These are phyloP conservation scores for Musa itinerans DNA, from an alignment of 176 grass and related monocot species.

Conservation along the genomic window DNA sequence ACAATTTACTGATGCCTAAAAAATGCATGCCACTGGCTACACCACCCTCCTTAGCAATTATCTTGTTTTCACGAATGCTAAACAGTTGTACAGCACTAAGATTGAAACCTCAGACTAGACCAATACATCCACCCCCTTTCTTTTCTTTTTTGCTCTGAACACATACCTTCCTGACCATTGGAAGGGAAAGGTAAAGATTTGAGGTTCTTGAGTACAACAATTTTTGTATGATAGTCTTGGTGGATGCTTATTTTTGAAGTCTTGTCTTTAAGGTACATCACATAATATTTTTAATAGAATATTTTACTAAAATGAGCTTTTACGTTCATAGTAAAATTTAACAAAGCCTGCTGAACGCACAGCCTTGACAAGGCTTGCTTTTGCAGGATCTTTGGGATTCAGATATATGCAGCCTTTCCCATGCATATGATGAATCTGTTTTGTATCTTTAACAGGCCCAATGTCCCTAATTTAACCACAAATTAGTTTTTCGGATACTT, in stretches of 20 bases:
- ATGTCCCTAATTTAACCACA: not conserved
- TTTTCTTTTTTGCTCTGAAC: too few relatives aligned
- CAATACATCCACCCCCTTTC: too few relatives aligned
- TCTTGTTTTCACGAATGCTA: not conserved
- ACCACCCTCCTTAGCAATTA: not conserved
- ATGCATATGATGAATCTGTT: not conserved
- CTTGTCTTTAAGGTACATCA: not conserved
- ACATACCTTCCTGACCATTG: too few relatives aligned
- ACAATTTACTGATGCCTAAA: not conserved
- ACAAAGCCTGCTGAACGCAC: not conserved
- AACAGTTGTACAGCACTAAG: too few relatives aligned
- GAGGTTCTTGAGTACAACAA: not conserved
- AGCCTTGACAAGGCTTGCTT: not conserved
- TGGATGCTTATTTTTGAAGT: not conserved
- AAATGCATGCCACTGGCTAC: not conserved
- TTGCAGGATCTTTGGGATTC: not conserved
- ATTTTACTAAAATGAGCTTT: not conserved
- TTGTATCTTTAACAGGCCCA: not conserved
- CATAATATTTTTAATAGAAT: not conserved
- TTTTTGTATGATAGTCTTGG: not conserved
- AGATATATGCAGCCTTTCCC: not conserved
- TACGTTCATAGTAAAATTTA: not conserved
- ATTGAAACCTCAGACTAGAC: too few relatives aligned
- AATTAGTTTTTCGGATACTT: not conserved
- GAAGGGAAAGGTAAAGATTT: not conserved